Conservation (phyloP, 305 asterid species). For the Salvia sclarea region DNA sequence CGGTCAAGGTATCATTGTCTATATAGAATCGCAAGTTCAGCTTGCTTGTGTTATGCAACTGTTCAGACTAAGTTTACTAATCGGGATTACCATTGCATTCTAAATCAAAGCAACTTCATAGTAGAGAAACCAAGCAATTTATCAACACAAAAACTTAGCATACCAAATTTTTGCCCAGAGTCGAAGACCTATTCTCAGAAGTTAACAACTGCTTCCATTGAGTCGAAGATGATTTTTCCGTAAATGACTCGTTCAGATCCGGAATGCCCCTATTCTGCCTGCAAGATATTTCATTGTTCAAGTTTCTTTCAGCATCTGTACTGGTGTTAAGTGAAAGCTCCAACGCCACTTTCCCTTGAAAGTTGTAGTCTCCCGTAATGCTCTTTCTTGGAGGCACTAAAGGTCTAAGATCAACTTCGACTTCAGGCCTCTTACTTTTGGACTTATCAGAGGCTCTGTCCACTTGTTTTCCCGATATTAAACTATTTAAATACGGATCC, state of each 20-base stretch:
- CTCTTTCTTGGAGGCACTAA: constrained; percentile 33
- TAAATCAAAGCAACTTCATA: neutral
- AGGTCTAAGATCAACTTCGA: constrained; percentile 31
- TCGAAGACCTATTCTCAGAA: constrained; percentile 35
- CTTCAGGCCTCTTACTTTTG: constrained; percentile 37
- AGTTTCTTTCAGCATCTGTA: constrained; percentile 31
- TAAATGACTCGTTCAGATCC: constrained; percentile 62
- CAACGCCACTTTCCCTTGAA: constrained; percentile 36
- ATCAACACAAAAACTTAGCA: constrained; percentile 18
- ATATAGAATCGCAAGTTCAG: neutral
- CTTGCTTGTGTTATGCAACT: neutral
- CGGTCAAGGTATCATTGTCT: neutral
- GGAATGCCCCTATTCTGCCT: constrained; percentile 38
- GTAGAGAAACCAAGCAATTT: constrained; percentile 20
- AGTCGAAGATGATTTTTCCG: constrained; percentile 32
- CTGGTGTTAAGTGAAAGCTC: constrained; percentile 48
- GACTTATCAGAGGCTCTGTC: constrained; percentile 27
- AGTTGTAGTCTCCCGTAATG: constrained; percentile 24
- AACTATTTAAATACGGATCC: constrained; percentile 21
- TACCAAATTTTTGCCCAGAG: constrained; percentile 45
- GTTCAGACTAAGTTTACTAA: neutral
- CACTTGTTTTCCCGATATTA: constrained; percentile 26
- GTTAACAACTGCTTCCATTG: constrained; percentile 40
- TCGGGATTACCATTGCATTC: neutral
- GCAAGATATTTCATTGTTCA: constrained; percentile 21